phyloP scores from a whole-genome alignment of 2,329 filamentous ascomycete species.

The Metarhizium guizhouense region DNA sequence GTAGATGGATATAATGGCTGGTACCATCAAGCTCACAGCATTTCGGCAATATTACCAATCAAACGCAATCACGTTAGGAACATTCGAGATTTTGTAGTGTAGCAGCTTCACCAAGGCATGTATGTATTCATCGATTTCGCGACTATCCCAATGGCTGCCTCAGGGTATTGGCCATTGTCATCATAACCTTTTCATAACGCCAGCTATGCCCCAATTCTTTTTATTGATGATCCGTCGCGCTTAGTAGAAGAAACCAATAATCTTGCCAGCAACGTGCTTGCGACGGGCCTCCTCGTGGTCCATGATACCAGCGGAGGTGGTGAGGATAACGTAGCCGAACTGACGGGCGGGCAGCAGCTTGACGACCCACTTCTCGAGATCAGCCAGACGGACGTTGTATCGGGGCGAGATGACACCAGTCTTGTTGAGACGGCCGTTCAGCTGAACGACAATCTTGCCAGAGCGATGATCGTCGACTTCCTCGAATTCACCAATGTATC shows the following conservation, averaged over 20 bases:
- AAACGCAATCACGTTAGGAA: not conserved
- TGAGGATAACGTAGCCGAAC: slow-evolving; percentile 98
- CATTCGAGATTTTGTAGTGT: slow-evolving; percentile 17
- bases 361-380: slow-evolving; percentile 99
- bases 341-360: slow-evolving; percentile 99
- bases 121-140: slow-evolving; percentile 16
- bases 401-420: slow-evolving; percentile 97
- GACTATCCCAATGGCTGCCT: slow-evolving; percentile 20
- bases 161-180: slow-evolving; percentile 28
- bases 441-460: slow-evolving; percentile 99
- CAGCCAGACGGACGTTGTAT: slow-evolving; percentile 97
- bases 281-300: slow-evolving; percentile 99
- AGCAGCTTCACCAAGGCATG: slow-evolving; percentile 18
- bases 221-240: slow-evolving; percentile 14
- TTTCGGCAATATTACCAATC: not conserved
- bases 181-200: slow-evolving; percentile 25
- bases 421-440: slow-evolving; percentile 98
- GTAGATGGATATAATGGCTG: not conserved
- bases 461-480: slow-evolving; percentile 99
- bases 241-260: slow-evolving; percentile 99
- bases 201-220: slow-evolving; percentile 25
- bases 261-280: slow-evolving; percentile 99
- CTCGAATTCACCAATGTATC: slow-evolving; percentile 99
- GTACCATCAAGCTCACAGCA: not conserved
- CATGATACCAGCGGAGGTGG: slow-evolving; percentile 99